Conservation (phyloP, 208 protist species). For the Acanthamoeba lenticulata region DNA sequence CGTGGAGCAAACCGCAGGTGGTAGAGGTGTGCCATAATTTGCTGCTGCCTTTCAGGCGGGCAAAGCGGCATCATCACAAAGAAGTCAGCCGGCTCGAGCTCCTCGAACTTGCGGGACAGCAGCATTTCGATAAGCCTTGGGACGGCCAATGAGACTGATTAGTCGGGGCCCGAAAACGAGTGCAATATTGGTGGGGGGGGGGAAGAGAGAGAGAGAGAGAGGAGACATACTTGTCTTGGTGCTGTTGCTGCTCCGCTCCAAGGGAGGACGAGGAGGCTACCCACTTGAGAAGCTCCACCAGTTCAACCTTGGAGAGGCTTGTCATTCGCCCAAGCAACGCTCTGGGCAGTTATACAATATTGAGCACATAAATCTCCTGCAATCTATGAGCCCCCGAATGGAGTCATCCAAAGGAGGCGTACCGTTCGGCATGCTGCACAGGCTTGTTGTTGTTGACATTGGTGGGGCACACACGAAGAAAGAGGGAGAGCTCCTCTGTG, state of each 20-base stretch:
- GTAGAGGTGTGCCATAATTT: slow-evolving; percentile 29
- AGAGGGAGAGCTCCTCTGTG: slow-evolving; percentile 31
- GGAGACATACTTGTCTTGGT: not conserved
- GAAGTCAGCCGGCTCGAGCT: not conserved
- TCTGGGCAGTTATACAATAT: too few species aligned
- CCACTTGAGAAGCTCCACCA: slow-evolving; percentile 4
- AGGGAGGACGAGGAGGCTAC: not conserved
- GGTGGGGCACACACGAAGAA: not conserved
- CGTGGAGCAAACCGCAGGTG: not conserved
- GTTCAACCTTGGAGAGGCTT: not conserved
- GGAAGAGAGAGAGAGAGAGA: not conserved
- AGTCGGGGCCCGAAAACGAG: too few species aligned
- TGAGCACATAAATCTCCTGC: too few species aligned
- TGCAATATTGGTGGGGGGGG: not conserved
- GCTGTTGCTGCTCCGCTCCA: not conserved
- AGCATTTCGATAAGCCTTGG: not conserved
- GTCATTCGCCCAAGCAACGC: not conserved
- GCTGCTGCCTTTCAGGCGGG: not conserved
- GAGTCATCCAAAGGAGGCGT: not conserved
- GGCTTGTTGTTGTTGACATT: slow-evolving; percentile 44
- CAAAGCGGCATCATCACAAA: not conserved
- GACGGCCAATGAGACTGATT: not conserved
- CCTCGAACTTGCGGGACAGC: not conserved
- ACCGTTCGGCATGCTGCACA: slow-evolving; percentile 16
- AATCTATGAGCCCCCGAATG: too few species aligned